phyloP scores from a whole-genome alignment of 2,329 filamentous ascomycete genomes.

The Aspergillus unguis region DNA sequence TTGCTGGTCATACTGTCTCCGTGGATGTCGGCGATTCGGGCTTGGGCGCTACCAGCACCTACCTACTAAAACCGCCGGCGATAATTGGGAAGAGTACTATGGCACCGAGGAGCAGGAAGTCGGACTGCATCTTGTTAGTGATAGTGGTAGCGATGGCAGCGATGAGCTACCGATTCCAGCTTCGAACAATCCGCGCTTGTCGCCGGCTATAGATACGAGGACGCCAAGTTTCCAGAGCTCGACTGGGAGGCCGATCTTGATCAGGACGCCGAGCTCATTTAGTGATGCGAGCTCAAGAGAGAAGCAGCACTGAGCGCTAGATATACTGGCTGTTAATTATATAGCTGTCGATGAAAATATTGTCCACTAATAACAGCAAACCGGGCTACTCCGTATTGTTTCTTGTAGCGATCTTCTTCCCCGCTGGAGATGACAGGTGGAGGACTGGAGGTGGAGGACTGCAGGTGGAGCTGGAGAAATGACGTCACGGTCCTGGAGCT shows the following conservation, averaged over 20 bases:
- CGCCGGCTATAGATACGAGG: not conserved
- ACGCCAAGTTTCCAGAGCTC: not conserved
- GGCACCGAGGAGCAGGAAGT: not conserved
- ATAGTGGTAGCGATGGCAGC: slow-evolving; percentile 2
- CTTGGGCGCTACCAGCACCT: not conserved
- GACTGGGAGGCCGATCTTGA: not conserved
- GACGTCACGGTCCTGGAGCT: slow-evolving; percentile 2
- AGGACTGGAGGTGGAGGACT: not conserved
- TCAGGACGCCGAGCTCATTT: not conserved
- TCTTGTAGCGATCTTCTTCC: not conserved
- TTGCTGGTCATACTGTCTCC: not conserved
- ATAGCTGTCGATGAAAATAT: too few relatives aligned
- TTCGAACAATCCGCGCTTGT: not conserved
- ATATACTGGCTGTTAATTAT: too few relatives aligned
- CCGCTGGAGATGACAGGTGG: not conserved
- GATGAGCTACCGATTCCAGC: not conserved
- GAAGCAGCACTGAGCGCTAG: not conserved
- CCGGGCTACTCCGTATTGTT: not conserved
- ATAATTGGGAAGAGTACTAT: not conserved
- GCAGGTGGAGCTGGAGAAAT: not conserved
- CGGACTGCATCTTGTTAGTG: not conserved
- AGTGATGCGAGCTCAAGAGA: not conserved
- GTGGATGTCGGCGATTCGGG: not conserved
- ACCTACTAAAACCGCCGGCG: not conserved
- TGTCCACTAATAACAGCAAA: too few relatives aligned